Conservation (phyloP, 2,329 filamentous ascomycete genomes). For the Xylariales sp. region DNA sequence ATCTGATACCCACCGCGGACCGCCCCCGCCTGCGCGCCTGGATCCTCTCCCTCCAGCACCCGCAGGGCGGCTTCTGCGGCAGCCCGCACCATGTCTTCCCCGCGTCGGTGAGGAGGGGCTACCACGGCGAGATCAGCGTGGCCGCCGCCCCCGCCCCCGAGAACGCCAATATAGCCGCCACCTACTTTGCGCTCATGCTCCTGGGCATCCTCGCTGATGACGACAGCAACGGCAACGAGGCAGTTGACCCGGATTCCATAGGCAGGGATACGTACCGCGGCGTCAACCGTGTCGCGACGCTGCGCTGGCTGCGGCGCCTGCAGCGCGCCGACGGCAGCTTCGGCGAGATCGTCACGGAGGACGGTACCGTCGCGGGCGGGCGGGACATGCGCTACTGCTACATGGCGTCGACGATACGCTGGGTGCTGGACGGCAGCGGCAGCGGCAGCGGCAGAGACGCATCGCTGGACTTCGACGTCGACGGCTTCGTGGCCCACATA, state of each 20-base stretch:
- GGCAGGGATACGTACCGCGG: constrained; percentile 53
- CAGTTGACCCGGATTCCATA: too few species aligned
- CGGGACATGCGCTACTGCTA: constrained; percentile 87
- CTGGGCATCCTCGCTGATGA: constrained; percentile 50
- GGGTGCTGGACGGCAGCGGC: constrained; percentile 67
- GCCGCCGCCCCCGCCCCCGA: constrained; percentile 34
- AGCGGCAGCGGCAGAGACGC: constrained; percentile 48
- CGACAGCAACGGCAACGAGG: constrained; percentile 30
- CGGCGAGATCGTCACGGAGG: constrained; percentile 69
- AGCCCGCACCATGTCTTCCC: constrained; percentile 65
- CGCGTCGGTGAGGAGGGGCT: constrained; percentile 18
- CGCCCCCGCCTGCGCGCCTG: constrained; percentile 56
- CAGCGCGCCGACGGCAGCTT: constrained; percentile 88
- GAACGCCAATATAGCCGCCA: constrained; percentile 75
- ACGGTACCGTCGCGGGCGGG: constrained; percentile 64
- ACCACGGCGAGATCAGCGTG: constrained; percentile 33
- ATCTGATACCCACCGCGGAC: constrained; percentile 43
- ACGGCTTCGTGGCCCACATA: constrained; percentile 67
- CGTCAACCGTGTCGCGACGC: constrained; percentile 62
- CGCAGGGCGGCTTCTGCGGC: constrained; percentile 82
- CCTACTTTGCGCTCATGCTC: constrained; percentile 79
- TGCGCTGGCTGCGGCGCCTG: constrained; percentile 70
- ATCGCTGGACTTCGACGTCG: constrained; percentile 70
- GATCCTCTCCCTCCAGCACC: constrained; percentile 84
- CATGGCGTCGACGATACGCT: constrained; percentile 75